These are phyloP conservation scores for Anthracocystis panici-leucophaei DNA, from an alignment of 1,284 basidiomycete genomes.

Conservation along the genomic window DNA sequence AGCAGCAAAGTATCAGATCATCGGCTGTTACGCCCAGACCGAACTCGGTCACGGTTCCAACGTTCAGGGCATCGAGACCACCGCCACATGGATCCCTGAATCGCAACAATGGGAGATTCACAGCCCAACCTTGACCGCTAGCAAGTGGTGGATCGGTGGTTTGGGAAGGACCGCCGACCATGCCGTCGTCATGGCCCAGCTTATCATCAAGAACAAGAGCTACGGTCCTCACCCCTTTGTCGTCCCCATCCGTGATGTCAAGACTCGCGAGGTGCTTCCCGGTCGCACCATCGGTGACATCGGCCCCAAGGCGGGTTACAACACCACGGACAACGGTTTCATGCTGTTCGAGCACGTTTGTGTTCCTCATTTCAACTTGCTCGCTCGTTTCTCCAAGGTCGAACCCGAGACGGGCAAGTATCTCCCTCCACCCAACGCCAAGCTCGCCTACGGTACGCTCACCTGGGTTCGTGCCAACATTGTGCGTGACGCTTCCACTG, in stretches of 20 bases:
- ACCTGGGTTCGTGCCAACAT: slow-evolving; percentile 69
- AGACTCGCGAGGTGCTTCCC: slow-evolving; percentile 69
- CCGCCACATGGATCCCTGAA: slow-evolving; percentile 56
- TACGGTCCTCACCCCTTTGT: slow-evolving; percentile 70
- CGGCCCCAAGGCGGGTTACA: slow-evolving; percentile 69
- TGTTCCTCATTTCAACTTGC: slow-evolving; percentile 70
- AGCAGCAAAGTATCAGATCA: slow-evolving; percentile 57
- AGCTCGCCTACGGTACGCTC: slow-evolving; percentile 60
- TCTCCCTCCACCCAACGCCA: slow-evolving; percentile 54
- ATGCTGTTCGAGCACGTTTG: slow-evolving; percentile 62
- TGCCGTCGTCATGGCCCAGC: slow-evolving; percentile 71
- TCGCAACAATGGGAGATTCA: slow-evolving; percentile 60
- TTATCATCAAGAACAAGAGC: slow-evolving; percentile 68
- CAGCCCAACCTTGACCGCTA: slow-evolving; percentile 55
- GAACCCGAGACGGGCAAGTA: slow-evolving; percentile 64
- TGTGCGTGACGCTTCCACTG: slow-evolving; percentile 66
- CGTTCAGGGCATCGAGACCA: slow-evolving; percentile 63
- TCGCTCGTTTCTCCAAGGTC: slow-evolving; percentile 69
- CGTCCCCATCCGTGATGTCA: slow-evolving; percentile 69
- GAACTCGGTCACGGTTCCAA: slow-evolving; percentile 65
- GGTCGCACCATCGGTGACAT: slow-evolving; percentile 70
- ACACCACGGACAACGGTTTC: slow-evolving; percentile 69
- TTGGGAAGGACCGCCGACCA: slow-evolving; percentile 70
- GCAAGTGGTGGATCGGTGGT: slow-evolving; percentile 70
- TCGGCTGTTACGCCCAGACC: slow-evolving; percentile 65